A percentile compares a stretch with the other conserved stretches of the same genome.
phyloP scores from a whole-genome alignment of 2,329 filamentous ascomycete species.

The Colletotrichum tamarilloi region DNA sequence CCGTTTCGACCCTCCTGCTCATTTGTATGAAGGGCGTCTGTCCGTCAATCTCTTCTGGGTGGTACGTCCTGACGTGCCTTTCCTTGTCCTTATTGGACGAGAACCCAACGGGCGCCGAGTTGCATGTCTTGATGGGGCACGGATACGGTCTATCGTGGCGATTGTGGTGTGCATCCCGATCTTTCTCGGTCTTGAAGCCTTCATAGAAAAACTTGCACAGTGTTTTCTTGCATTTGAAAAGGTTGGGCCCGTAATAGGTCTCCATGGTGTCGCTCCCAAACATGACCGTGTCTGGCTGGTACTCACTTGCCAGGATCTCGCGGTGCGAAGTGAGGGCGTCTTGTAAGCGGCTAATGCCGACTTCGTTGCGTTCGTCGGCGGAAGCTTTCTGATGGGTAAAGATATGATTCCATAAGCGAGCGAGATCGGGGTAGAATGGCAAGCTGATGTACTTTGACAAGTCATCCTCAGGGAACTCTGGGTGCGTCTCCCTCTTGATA shows the following conservation, averaged over 20 bases:
- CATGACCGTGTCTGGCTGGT: slow-evolving; percentile 2
- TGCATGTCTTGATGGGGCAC: slow-evolving; percentile 49
- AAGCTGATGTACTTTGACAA: slow-evolving; percentile 36
- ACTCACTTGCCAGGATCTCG: slow-evolving; percentile 41
- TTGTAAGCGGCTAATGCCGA: slow-evolving; percentile 44
- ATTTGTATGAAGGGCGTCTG: slow-evolving; percentile 38
- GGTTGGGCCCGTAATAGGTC: slow-evolving; percentile 49
- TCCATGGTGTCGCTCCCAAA: slow-evolving; percentile 18
- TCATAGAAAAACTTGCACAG: slow-evolving; percentile 55
- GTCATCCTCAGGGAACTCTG: not conserved
- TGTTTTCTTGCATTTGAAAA: slow-evolving; percentile 54
- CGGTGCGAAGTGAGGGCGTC: slow-evolving; percentile 43
- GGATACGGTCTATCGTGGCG: slow-evolving; percentile 53
- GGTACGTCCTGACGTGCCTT: slow-evolving; percentile 43
- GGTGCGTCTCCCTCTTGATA: slow-evolving; percentile 6
- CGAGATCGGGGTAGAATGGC: slow-evolving; percentile 35
- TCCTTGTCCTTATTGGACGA: slow-evolving; percentile 51
- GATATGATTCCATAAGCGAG: slow-evolving; percentile 39
- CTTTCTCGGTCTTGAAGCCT: slow-evolving; percentile 47
- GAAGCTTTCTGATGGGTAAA: slow-evolving; percentile 34
- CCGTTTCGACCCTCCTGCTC: slow-evolving; percentile 35
- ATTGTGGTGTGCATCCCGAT: slow-evolving; percentile 48
- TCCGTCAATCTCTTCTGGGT: slow-evolving; percentile 40
- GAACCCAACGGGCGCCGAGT: slow-evolving; percentile 50
- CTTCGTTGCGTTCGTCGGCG: slow-evolving; percentile 41